Base-by-base conservation (phyloP, 1,139 yeast species). In the Sugiyamaella xylanicola region DNA sequence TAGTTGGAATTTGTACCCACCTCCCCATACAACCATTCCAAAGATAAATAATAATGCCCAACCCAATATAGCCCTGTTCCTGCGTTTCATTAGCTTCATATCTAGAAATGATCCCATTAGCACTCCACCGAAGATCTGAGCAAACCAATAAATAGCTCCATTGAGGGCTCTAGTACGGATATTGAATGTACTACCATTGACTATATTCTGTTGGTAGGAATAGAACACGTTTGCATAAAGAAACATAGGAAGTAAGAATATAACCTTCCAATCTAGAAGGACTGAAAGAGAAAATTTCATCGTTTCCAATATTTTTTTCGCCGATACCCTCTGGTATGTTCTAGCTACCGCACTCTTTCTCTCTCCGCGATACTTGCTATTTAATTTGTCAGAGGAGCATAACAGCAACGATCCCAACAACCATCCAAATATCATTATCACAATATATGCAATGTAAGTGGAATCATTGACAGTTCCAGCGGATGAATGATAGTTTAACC, bases 161-260 rank as follows among this genome's bases (percentile, higher is more conserved):
- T 82, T 82, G 63, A 82, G 74, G 4, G 86, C 78, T 67, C 86
- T 75, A 19, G 85, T 79, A 68, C 85, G 74, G 53, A 82, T 70
- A 65, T 78, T 80, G 69, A 82, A 82, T 56, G 79, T 73, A 19
- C 77, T 79, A 37, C 80, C 81, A 66, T 82, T 82, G 67, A 78
- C 75, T 58, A 77, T 79, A 64, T 81, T 80, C 62, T 80, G 81
- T 66, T 82, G 85, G 68, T 82, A 82, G 36, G 86, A 79, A 72
- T 81, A 81, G 69, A 81, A 82, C 78, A 83, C 80, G 71, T 82
- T 82, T 41, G 85, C 81, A 17, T 83, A 77, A 63, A 80, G 80
- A 65, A 81, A 82, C 82, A 82, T 78, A 43, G 85, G 85, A 74
- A 82, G 77, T 65, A 82, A 59, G 15, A 74, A 64, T 19, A 61